Percentiles rank a stretch among this genome's conserved stretches.
These are phyloP conservation scores for Pseudonitzschia pungens DNA, from an alignment of 108 stramenopile genomes.

Conservation along the genomic window DNA sequence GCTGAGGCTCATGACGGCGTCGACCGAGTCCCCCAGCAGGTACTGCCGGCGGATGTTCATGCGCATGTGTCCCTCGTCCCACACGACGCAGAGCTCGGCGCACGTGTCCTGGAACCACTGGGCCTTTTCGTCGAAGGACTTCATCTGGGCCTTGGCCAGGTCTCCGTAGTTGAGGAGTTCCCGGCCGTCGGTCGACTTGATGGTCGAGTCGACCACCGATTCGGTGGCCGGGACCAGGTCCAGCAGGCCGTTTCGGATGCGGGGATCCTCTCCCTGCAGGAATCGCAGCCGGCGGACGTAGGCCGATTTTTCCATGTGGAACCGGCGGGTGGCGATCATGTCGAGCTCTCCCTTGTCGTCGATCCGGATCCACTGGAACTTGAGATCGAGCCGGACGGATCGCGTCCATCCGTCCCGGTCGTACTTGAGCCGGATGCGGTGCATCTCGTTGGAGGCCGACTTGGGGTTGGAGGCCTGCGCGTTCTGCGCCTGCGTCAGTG, in stretches of 20 bases:
- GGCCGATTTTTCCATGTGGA: conserved; percentile 74
- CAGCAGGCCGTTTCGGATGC: conserved; percentile 72
- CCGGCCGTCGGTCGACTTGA: conserved; percentile 29
- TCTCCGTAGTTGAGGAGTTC: conserved; percentile 73
- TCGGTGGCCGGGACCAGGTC: conserved; percentile 69
- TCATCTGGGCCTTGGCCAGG: conserved; percentile 59
- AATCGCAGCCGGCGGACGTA: conserved; percentile 76
- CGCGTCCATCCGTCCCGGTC: conserved; percentile 84
- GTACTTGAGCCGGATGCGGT: conserved; percentile 56
- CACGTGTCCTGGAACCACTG: conserved; percentile 86
- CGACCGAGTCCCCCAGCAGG: conserved; percentile 82
- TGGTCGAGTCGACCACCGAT: conserved; percentile 67
- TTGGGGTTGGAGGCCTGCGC: neutral
- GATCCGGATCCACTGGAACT: conserved; percentile 89
- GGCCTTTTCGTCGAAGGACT: conserved; percentile 72
- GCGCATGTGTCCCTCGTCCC: conserved; percentile 90
- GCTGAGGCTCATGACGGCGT: conserved; percentile 81
- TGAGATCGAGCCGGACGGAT: conserved; percentile 85
- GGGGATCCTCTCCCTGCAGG: conserved; percentile 80
- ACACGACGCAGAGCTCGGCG: conserved; percentile 52
- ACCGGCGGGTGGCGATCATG: conserved; percentile 19
- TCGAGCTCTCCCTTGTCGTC: conserved; percentile 49
- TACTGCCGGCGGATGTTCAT: conserved; percentile 70
- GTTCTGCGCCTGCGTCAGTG: neutral
- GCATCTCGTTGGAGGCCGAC: neutral